phyloP scores from a whole-genome alignment of 2,329 filamentous ascomycete species.

The Exophiala calicioides region DNA sequence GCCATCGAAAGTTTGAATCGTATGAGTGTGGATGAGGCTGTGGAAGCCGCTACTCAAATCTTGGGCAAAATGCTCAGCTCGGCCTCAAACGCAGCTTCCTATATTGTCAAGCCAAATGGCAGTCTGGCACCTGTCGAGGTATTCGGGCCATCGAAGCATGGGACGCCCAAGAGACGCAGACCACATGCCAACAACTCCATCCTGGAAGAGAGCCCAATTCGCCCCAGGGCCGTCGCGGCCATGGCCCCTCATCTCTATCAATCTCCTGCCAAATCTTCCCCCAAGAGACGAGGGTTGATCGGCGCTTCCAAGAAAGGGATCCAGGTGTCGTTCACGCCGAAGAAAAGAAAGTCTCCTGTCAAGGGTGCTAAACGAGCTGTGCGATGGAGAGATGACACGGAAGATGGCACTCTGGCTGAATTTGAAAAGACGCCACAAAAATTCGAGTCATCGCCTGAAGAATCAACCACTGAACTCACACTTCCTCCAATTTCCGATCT shows the following conservation, averaged over 20 bases:
- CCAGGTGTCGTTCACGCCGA: slow-evolving; percentile 68
- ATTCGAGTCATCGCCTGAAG: slow-evolving; percentile 38
- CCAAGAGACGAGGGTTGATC: slow-evolving; percentile 72
- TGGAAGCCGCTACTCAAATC: slow-evolving; percentile 74
- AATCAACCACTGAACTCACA: slow-evolving; percentile 57
- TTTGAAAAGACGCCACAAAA: slow-evolving; percentile 88
- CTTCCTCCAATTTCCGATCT: slow-evolving; percentile 55
- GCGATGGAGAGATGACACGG: slow-evolving; percentile 88
- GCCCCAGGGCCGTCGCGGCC: slow-evolving; percentile 45
- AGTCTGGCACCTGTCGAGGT: slow-evolving; percentile 56
- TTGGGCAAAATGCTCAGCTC: slow-evolving; percentile 76
- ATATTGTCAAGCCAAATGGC: slow-evolving; percentile 89
- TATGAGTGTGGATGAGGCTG: slow-evolving; percentile 81
- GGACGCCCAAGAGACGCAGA: slow-evolving; percentile 74
- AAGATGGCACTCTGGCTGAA: slow-evolving; percentile 82
- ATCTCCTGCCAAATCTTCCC: slow-evolving; percentile 74
- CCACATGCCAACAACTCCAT: slow-evolving; percentile 35
- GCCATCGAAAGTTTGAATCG: slow-evolving; percentile 78
- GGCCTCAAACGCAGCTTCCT: slow-evolving; percentile 72
- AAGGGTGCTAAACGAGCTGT: slow-evolving; percentile 70
- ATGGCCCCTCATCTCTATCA: slow-evolving; percentile 36
- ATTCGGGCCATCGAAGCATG: slow-evolving; percentile 69
- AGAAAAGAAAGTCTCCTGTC: slow-evolving; percentile 69
- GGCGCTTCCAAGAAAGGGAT: slow-evolving; percentile 68
- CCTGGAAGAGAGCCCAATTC: slow-evolving; percentile 49